Percentiles rank a stretch among this genome's conserved stretches.
Evolutionary conservation across 805 yeast species (phyloP).

Genomic region (Phaffomyces thermotolerans): DNA sequence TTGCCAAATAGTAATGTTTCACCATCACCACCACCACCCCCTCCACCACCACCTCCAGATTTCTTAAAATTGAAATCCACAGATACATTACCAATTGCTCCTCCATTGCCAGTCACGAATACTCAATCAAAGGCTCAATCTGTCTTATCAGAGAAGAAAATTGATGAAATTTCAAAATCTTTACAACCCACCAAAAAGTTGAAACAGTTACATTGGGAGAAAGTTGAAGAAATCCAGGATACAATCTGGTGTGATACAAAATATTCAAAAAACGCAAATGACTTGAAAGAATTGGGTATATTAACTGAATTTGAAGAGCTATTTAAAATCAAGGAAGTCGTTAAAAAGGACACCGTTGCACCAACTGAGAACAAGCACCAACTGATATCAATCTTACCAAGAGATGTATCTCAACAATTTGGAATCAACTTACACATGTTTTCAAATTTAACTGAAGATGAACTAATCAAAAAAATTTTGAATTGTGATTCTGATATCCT

Average conservation of each 20-base stretch:
- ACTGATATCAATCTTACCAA: conserved; percentile 49
- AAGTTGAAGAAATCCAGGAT: conserved; percentile 46
- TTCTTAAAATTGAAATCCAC: background rate
- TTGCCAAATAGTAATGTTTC: background rate
- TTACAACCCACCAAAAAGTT: conserved; percentile 43
- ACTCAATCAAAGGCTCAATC: background rate
- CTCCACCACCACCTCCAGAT: conserved; percentile 6
- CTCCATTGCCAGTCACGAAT: conserved; percentile 5
- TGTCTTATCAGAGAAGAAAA: background rate
- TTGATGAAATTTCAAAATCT: conserved; percentile 10
- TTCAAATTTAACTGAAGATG: conserved; percentile 44
- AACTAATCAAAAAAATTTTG: conserved; percentile 47
- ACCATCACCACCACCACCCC: conserved; percentile 1
- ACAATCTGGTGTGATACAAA: conserved; percentile 56
- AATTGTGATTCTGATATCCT: conserved; percentile 52
- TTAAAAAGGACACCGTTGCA: conserved; percentile 24
- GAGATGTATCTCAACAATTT: conserved; percentile 73
- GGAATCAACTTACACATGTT: conserved; percentile 70
- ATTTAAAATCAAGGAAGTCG: conserved; percentile 43
- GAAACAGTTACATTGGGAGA: conserved; percentile 83
- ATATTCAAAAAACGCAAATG: conserved; percentile 40
- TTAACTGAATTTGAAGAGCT: conserved; percentile 55
- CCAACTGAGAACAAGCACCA: conserved; percentile 36
- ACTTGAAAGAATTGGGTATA: conserved; percentile 51
- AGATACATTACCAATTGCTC: conserved; percentile 11